These are phyloP conservation scores for Trichoderma asperelloides DNA, from an alignment of 495 filamentous ascomycete genomes.

Conservation along the genomic window DNA sequence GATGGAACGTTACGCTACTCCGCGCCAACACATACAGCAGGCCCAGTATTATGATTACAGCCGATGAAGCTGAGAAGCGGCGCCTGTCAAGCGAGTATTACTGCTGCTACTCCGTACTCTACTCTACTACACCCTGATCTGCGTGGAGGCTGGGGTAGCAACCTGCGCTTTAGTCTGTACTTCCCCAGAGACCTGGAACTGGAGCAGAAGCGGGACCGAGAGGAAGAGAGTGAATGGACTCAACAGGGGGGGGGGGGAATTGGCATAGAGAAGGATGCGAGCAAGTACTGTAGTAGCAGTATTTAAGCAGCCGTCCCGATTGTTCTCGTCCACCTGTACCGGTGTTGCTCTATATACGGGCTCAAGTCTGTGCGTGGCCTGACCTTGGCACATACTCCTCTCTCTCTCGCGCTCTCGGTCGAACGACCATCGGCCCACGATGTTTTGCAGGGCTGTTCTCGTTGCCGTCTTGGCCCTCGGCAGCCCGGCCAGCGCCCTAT, in stretches of 20 bases:
- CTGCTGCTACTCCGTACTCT: too few relatives aligned
- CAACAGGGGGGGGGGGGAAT: not conserved
- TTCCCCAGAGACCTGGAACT: not conserved
- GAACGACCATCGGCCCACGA: not conserved
- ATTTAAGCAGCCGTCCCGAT: not conserved
- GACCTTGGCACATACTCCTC: not conserved
- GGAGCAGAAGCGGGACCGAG: not conserved
- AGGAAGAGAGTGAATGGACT: not conserved
- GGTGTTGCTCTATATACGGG: too few relatives aligned
- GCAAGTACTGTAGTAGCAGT: not conserved
- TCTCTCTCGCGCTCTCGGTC: not conserved
- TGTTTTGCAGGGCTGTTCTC: conserved; percentile 2
- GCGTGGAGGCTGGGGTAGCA: not conserved
- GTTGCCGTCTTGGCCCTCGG: conserved; percentile 2
- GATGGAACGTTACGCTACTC: conserved; percentile 6
- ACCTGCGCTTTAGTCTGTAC: not conserved
- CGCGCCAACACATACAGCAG: not conserved
- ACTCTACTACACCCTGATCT: not conserved
- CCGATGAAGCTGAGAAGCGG: not conserved
- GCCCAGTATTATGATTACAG: not conserved
- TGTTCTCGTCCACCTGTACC: not conserved
- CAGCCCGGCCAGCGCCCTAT: conserved; percentile 36
- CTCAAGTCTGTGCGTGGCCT: not conserved
- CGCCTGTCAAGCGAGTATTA: not conserved
- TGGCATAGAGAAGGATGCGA: not conserved